These are phyloP conservation scores for Colletotrichum endophyticum DNA, from an alignment of 2,329 filamentous ascomycete species.

Conservation along the genomic window DNA sequence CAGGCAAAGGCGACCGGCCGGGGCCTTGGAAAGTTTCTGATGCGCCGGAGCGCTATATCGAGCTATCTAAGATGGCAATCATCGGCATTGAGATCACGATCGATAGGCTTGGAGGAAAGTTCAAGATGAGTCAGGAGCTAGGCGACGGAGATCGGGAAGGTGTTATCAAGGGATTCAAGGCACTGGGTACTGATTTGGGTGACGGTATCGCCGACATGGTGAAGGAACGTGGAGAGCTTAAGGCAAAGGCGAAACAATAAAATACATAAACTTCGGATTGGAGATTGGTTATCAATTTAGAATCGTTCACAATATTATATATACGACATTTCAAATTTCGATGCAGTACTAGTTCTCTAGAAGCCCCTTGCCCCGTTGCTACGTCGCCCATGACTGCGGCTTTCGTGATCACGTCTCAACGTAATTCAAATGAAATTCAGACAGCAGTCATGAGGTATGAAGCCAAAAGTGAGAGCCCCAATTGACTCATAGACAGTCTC, in stretches of 20 bases:
- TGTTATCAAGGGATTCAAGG: slow-evolving; percentile 60
- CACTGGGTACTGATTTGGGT: slow-evolving; percentile 33
- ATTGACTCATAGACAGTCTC: background rate
- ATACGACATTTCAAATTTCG: background rate
- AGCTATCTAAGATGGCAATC: slow-evolving; percentile 62
- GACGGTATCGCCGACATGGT: slow-evolving; percentile 36
- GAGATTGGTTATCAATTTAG: background rate
- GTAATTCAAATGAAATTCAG: background rate
- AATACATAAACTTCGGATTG: background rate
- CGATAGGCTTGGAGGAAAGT: slow-evolving; percentile 62
- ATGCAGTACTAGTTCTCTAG: background rate
- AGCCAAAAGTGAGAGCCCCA: background rate
- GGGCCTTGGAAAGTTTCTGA: slow-evolving; percentile 61
- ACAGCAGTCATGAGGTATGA: background rate
- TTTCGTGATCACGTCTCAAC: background rate
- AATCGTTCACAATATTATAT: background rate
- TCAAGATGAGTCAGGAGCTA: slow-evolving; percentile 72
- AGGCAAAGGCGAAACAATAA: slow-evolving; percentile 19
- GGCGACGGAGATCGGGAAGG: slow-evolving; percentile 56
- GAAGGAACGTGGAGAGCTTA: slow-evolving; percentile 31
- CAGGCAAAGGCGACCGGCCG: slow-evolving; percentile 34
- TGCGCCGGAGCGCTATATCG: slow-evolving; percentile 60
- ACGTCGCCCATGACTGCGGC: background rate
- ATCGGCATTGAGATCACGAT: slow-evolving; percentile 66
- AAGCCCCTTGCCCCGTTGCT: background rate